phyloP scores from a whole-genome alignment of 345 rosid genomes.

The Passiflora organensis region DNA sequence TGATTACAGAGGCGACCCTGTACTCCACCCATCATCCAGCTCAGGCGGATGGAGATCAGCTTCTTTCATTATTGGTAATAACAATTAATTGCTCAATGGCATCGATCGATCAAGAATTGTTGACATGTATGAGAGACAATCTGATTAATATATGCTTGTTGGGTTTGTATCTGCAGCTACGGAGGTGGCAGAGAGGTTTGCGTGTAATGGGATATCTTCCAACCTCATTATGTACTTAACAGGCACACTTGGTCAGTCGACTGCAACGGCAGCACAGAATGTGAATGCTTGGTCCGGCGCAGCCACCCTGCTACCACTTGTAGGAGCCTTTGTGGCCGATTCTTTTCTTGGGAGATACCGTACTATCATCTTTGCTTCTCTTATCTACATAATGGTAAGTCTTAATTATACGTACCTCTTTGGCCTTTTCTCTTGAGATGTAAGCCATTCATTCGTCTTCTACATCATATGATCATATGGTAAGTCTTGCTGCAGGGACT shows the following conservation, averaged over 20 bases:
- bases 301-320: conserved; percentile 2
- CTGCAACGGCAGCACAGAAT: conserved; percentile 4
- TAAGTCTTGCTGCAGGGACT: conserved; percentile 28
- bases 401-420: not conserved
- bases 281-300: conserved; percentile 14
- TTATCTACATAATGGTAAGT: conserved; percentile 6
- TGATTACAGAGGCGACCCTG: conserved; percentile 9
- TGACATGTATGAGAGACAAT: too few species aligned
- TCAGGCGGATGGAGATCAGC: conserved; percentile 14
- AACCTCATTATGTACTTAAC: conserved; percentile 10
- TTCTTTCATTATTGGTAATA: conserved; percentile 4
- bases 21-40: conserved; percentile 4
- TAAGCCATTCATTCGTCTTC: too few species aligned
- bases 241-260: conserved; percentile 11
- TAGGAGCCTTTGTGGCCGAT: conserved; percentile 13
- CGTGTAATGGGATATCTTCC: not conserved
- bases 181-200: conserved; percentile 13
- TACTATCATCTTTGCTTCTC: conserved; percentile 6
- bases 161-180: not conserved
- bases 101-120: not conserved
- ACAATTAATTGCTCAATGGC: not conserved
- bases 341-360: conserved; percentile 18
- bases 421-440: too few species aligned
- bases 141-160: not conserved
- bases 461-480: too few species aligned